phyloP scores from a whole-genome alignment of 1,284 basidiomycete genomes.

The Mrakiaceae sp. region DNA sequence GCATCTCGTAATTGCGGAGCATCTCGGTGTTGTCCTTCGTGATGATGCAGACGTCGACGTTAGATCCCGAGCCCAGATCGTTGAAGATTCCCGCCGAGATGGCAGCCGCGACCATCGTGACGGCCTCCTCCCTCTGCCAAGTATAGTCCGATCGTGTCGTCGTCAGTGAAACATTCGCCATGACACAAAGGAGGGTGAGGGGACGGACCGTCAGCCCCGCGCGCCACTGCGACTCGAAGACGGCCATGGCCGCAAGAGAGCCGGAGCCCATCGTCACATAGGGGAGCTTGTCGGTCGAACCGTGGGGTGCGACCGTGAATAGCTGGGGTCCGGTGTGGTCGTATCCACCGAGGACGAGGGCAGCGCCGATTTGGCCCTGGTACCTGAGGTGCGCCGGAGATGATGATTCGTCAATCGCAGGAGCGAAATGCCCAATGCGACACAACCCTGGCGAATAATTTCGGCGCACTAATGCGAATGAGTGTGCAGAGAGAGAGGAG shows the following conservation, averaged over 20 bases:
- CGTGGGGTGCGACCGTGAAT: conserved; percentile 94
- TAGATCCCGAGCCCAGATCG: conserved; percentile 94
- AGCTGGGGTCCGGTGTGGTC: conserved; percentile 87
- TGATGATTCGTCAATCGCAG: too few species aligned
- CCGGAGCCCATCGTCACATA: conserved; percentile 99
- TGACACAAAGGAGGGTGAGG: background rate
- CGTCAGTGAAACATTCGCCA: background rate
- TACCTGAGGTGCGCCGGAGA: conserved; percentile 43
- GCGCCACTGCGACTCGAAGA: conserved; percentile 84
- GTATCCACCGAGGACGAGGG: conserved; percentile 93
- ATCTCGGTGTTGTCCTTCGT: conserved; percentile 70
- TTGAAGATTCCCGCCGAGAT: conserved; percentile 97
- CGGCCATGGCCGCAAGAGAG: conserved; percentile 92
- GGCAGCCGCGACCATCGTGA: conserved; percentile 72
- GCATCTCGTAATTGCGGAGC: conserved; percentile 81
- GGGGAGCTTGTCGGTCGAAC: conserved; percentile 95
- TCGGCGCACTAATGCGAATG: background rate
- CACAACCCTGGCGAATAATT: background rate
- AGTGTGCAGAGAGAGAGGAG: conserved; percentile 18
- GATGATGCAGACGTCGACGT: conserved; percentile 95
- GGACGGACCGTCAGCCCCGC: conserved; percentile 64
- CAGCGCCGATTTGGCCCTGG: conserved; percentile 89
- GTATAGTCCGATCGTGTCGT: too few species aligned
- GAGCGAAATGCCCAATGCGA: too few species aligned
- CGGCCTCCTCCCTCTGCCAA: conserved; percentile 62